These are phyloP conservation scores for Vitis riparia DNA, from an alignment of 164 flowering plant species.

Conservation along the genomic window DNA sequence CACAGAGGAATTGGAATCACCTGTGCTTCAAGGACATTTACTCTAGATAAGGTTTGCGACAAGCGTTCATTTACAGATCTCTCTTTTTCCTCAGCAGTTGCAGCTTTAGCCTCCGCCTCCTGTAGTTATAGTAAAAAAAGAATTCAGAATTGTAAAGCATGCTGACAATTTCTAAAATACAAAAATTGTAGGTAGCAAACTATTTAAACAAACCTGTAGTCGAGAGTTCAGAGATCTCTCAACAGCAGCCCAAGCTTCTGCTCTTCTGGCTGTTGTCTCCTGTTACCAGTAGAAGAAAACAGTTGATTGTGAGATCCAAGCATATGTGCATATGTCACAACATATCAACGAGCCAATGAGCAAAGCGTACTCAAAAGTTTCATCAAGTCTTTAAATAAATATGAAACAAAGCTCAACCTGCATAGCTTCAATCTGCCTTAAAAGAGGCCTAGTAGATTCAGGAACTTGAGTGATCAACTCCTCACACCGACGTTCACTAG, in stretches of 20 bases:
- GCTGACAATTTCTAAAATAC: neutral
- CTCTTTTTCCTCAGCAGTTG: slow-evolving; percentile 87
- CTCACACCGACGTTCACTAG: slow-evolving; percentile 95
- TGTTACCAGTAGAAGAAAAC: slow-evolving; percentile 28
- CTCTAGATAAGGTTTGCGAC: slow-evolving; percentile 92
- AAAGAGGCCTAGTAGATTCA: slow-evolving; percentile 97
- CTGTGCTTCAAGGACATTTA: slow-evolving; percentile 99
- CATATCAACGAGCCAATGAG: neutral
- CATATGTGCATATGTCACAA: neutral
- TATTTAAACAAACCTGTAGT: slow-evolving; percentile 68
- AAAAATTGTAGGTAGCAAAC: slow-evolving; percentile 10
- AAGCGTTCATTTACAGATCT: slow-evolving; percentile 90
- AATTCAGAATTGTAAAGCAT: neutral
- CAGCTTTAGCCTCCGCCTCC: slow-evolving; percentile 99
- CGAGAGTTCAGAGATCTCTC: slow-evolving; percentile 88
- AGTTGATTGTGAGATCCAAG: neutral
- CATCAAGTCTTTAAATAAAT: neutral
- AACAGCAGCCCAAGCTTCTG: slow-evolving; percentile 98
- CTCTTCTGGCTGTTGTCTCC: slow-evolving; percentile 86
- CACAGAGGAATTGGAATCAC: slow-evolving; percentile 31
- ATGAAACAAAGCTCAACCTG: slow-evolving; percentile 51
- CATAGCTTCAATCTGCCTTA: slow-evolving; percentile 98
- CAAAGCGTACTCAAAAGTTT: neutral
- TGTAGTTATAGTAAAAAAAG: slow-evolving; percentile 24
- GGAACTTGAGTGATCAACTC: slow-evolving; percentile 95